Evolutionary conservation across 2,329 filamentous ascomycete species (phyloP).

Genomic region (Xylaria sp.): DNA sequence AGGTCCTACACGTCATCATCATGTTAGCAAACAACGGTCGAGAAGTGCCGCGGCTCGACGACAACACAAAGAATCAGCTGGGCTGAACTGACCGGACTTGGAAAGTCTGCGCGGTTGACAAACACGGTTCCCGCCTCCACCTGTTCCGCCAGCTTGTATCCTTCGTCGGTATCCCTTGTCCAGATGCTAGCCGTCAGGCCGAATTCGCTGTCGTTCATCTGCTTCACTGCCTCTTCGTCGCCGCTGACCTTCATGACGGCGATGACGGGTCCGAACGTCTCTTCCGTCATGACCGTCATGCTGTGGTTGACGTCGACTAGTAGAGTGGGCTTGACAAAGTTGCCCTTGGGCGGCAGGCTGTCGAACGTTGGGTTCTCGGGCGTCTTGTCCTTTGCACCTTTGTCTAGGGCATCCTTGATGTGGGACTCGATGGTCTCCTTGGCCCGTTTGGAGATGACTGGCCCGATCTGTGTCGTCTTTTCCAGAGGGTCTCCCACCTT

Average conservation of each 20-base stretch:
- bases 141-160: slow-evolving; percentile 74
- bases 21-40: slow-evolving; percentile 27
- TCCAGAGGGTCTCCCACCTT: slow-evolving; percentile 87
- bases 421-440: slow-evolving; percentile 77
- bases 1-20: slow-evolving; percentile 63
- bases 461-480: slow-evolving; percentile 78
- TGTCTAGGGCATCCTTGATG: slow-evolving; percentile 77
- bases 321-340: slow-evolving; percentile 86
- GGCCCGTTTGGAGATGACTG: slow-evolving; percentile 81
- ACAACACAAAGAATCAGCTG: not conserved
- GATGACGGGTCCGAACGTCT: slow-evolving; percentile 94
- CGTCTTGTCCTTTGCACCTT: slow-evolving; percentile 83
- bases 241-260: slow-evolving; percentile 82
- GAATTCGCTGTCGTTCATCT: slow-evolving; percentile 96
- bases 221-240: slow-evolving; percentile 77
- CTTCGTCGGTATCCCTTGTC: slow-evolving; percentile 82
- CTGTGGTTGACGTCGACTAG: slow-evolving; percentile 77
- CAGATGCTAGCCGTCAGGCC: slow-evolving; percentile 96
- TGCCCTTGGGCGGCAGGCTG: slow-evolving; percentile 74
- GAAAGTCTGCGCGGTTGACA: slow-evolving; percentile 92
- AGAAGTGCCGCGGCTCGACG: slow-evolving; percentile 9
- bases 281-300: slow-evolving; percentile 89
- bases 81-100: slow-evolving; percentile 74
- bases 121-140: slow-evolving; percentile 95
- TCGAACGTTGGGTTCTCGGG: slow-evolving; percentile 79